These are phyloP conservation scores for Phytophthora quininea DNA, from an alignment of 352 stramenopile genomes.

Conservation along the genomic window DNA sequence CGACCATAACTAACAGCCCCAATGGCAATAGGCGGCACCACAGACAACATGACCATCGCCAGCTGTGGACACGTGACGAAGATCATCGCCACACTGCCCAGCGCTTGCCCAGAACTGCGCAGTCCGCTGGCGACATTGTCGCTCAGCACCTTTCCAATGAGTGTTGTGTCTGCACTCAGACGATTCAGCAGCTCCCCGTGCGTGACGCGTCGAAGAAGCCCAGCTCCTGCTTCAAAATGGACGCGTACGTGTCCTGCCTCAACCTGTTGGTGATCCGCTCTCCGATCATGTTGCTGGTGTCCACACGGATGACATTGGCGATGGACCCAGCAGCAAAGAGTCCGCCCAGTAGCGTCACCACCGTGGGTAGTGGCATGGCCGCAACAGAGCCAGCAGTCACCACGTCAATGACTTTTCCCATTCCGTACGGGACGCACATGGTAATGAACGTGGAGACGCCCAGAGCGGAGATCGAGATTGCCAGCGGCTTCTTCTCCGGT, in stretches of 20 bases:
- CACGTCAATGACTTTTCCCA: constrained; percentile 84
- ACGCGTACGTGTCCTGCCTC: constrained; percentile 79
- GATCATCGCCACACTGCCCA: constrained; percentile 90
- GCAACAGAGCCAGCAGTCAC: constrained; percentile 53
- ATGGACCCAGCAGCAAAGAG: constrained; percentile 76
- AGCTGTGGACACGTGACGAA: constrained; percentile 92
- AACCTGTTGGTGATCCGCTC: constrained; percentile 84
- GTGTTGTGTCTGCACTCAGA: constrained; percentile 89
- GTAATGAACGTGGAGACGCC: constrained; percentile 73
- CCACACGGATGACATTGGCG: constrained; percentile 73
- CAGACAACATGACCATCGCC: constrained; percentile 88
- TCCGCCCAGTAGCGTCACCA: constrained; percentile 61
- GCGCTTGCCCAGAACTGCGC: constrained; percentile 77
- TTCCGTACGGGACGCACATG: constrained; percentile 82
- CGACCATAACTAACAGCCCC: constrained; percentile 87
- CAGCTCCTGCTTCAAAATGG: constrained; percentile 87
- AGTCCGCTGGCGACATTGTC: constrained; percentile 86
- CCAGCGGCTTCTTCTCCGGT: constrained; percentile 71
- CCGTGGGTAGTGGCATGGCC: constrained; percentile 46
- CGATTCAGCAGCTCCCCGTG: constrained; percentile 93
- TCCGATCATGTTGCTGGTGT: constrained; percentile 88
- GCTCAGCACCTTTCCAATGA: constrained; percentile 93
- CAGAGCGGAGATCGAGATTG: constrained; percentile 68
- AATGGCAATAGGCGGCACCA: constrained; percentile 93
- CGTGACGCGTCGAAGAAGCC: constrained; percentile 91